phyloP scores from a whole-genome alignment of 1,284 basidiomycete genomes.

The Thecaphora frezii region DNA sequence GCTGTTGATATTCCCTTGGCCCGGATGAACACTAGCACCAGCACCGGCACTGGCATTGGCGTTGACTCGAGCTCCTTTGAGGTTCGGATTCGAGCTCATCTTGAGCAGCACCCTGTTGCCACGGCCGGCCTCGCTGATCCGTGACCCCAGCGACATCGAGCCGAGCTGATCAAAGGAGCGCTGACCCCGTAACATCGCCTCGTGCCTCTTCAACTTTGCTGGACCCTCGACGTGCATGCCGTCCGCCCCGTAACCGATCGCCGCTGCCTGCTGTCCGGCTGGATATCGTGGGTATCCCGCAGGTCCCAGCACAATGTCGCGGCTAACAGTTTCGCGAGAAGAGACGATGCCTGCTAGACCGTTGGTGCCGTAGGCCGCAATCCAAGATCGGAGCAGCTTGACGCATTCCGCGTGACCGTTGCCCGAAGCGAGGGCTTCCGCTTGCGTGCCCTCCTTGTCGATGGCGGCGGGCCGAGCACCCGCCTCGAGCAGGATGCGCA shows the following conservation, averaged over 20 bases:
- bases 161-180: conserved; percentile 13
- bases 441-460: conserved; percentile 42
- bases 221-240: too few relatives aligned
- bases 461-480: conserved; percentile 43
- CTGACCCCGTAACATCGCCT: conserved; percentile 2
- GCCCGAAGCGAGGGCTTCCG: conserved; percentile 44
- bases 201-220: too few relatives aligned
- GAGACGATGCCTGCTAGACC: conserved; percentile 35
- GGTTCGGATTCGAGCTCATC: conserved; percentile 41
- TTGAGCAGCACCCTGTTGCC: conserved; percentile 9
- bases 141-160: neutral
- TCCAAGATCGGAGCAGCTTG: conserved; percentile 39
- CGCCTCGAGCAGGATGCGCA: conserved; percentile 44
- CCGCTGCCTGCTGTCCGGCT: too few relatives aligned
- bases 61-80: conserved; percentile 5
- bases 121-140: too few relatives aligned
- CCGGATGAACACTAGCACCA: neutral
- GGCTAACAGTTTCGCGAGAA: conserved; percentile 28
- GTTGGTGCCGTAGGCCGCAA: conserved; percentile 38
- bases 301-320: conserved; percentile 22
- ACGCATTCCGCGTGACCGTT: conserved; percentile 38
- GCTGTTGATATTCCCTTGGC: conserved; percentile 1
- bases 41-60: conserved; percentile 2
- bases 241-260: too few relatives aligned
- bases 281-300: conserved; percentile 34